These are phyloP conservation scores for Lolium perenne DNA, from an alignment of 176 grass and related monocot species.

Conservation along the genomic window DNA sequence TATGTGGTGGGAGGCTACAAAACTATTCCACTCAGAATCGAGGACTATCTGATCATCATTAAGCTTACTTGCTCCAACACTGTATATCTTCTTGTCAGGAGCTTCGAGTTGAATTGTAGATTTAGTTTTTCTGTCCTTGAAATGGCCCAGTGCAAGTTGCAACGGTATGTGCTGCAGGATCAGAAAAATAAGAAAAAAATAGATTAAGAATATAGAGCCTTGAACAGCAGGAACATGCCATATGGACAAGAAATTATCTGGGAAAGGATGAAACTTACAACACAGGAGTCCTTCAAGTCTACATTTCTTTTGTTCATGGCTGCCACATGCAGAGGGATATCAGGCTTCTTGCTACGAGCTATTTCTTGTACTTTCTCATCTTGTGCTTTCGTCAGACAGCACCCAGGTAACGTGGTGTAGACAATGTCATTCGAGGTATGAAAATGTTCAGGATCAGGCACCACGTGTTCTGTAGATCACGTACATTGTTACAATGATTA, in stretches of 20 bases:
- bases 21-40: background rate
- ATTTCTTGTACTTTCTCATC: conserved; percentile 7
- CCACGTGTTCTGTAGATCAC: background rate
- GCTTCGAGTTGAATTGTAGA: background rate
- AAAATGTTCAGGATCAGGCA: conserved; percentile 1
- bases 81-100: background rate
- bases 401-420: conserved; percentile 1
- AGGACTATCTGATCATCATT: background rate
- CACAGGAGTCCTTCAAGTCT: background rate
- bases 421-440: background rate
- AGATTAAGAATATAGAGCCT: background rate
- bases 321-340: conserved; percentile 19
- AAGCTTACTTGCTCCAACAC: conserved; percentile 4
- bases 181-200: background rate
- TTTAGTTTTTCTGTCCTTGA: background rate
- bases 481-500: background rate
- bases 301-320: background rate
- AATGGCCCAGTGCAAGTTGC: background rate
- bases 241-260: background rate
- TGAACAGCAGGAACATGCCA: background rate
- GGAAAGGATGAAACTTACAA: conserved; percentile 13
- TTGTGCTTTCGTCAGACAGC: background rate
- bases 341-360: background rate
- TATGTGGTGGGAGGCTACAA: background rate
- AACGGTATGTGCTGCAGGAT: background rate